Evolutionary conservation across 352 stramenopile species (phyloP).

Genomic region (Globisporangium apiculatum): DNA sequence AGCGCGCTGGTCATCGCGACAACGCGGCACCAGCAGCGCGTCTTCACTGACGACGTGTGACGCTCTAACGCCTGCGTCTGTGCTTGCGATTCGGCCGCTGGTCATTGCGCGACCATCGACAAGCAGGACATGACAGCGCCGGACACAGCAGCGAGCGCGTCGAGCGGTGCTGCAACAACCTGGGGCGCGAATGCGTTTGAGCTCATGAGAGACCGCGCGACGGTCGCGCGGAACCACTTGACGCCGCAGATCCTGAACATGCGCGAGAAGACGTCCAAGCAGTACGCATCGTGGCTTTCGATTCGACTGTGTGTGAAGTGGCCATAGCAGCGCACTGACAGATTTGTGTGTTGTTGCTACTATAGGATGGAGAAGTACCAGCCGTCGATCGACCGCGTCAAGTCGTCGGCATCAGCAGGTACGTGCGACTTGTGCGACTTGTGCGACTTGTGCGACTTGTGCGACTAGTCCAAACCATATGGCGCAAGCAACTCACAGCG

Average conservation of each 20-base stretch:
- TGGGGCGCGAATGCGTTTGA: constrained; percentile 29
- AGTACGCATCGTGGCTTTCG: constrained; percentile 11
- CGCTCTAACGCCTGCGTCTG: too few relatives aligned
- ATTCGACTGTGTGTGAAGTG: too few relatives aligned
- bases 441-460: not conserved
- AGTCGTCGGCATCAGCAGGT: constrained; percentile 64
- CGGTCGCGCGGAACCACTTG: constrained; percentile 46
- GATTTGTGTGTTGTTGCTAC: not conserved
- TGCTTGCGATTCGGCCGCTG: too few relatives aligned
- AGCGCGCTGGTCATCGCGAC: too few relatives aligned
- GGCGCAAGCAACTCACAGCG: too few relatives aligned
- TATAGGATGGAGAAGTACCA: constrained; percentile 62
- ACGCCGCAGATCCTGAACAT: constrained; percentile 44
- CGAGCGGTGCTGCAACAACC: not conserved
- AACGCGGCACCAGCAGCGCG: not conserved
- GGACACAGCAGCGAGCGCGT: not conserved
- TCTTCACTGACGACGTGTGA: not conserved
- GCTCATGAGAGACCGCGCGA: constrained; percentile 44
- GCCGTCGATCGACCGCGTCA: constrained; percentile 66
- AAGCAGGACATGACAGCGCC: constrained; percentile 3
- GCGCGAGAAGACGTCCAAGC: constrained; percentile 46
- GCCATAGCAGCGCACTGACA: not conserved
- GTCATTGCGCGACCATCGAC: not conserved
- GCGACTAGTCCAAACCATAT: too few relatives aligned
- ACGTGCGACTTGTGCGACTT: not conserved